Conservation (phyloP, 352 stramenopile genomes). For the Phytophthora chlamydospora region DNA sequence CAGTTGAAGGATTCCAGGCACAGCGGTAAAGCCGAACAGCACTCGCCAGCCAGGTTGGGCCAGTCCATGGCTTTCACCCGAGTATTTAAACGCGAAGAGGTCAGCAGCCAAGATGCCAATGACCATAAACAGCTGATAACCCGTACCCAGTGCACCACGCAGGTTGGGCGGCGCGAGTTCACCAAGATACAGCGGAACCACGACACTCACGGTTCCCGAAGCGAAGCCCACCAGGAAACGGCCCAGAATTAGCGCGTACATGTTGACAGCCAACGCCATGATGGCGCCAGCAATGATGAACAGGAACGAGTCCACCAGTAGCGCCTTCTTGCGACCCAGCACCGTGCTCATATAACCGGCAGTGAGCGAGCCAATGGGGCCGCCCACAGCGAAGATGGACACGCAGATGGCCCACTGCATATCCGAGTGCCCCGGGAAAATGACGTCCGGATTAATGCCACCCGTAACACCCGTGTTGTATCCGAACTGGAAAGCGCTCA, state of each 20-base stretch:
- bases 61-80: constrained; percentile 58
- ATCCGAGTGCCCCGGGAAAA: constrained; percentile 69
- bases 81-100: constrained; percentile 66
- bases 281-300: constrained; percentile 66
- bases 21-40: constrained; percentile 69
- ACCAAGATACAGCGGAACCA: constrained; percentile 75
- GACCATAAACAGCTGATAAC: constrained; percentile 78
- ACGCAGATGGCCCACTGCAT: constrained; percentile 73
- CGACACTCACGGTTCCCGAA: constrained; percentile 69
- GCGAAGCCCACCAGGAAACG: constrained; percentile 77
- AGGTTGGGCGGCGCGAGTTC: constrained; percentile 76
- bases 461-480: constrained; percentile 81
- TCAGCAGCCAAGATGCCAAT: constrained; percentile 65
- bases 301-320: constrained; percentile 66
- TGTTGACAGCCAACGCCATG: constrained; percentile 69
- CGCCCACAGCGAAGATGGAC: constrained; percentile 70
- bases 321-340: constrained; percentile 65
- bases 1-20: constrained; percentile 70
- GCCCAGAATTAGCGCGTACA: constrained; percentile 74
- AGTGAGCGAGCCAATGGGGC: constrained; percentile 67
- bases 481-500: constrained; percentile 75
- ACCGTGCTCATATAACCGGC: constrained; percentile 60
- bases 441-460: constrained; percentile 61
- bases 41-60: constrained; percentile 68
- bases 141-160: constrained; percentile 72